Conservation (phyloP, 441 rosid genomes). For the Adansonia gregorii region DNA sequence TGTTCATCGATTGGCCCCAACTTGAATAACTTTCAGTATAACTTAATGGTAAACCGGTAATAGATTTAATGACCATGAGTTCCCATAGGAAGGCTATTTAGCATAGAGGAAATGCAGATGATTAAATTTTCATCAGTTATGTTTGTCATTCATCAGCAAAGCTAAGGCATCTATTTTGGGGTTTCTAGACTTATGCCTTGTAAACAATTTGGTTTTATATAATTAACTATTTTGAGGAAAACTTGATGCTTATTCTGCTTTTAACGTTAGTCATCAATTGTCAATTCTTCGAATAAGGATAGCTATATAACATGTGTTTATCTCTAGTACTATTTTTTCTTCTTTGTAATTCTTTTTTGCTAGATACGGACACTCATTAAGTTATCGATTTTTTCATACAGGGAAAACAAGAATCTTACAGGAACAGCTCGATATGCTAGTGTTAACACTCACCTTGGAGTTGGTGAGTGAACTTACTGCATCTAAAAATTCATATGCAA, state of each 20-base stretch:
- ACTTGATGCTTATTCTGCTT: neutral
- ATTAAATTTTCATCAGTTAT: neutral
- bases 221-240: neutral
- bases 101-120: too few relatives aligned
- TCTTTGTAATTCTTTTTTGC: conserved; percentile 18
- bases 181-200: neutral
- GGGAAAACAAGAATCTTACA: conserved; percentile 69
- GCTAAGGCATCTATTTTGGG: neutral
- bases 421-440: conserved; percentile 73
- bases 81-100: neutral
- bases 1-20: neutral
- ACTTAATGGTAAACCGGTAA: neutral
- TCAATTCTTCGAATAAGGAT: neutral
- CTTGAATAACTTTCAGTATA: neutral
- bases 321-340: neutral
- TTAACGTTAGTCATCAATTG: neutral
- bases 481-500: conserved; percentile 22
- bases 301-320: neutral
- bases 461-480: conserved; percentile 44
- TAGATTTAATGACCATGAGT: neutral
- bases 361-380: neutral
- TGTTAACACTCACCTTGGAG: conserved; percentile 68
- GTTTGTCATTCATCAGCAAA: neutral
- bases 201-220: neutral
- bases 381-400: conserved; percentile 25